Evolutionary conservation across 345 rosid genomes (phyloP).

Genomic region (Lepidium aucheri): DNA sequence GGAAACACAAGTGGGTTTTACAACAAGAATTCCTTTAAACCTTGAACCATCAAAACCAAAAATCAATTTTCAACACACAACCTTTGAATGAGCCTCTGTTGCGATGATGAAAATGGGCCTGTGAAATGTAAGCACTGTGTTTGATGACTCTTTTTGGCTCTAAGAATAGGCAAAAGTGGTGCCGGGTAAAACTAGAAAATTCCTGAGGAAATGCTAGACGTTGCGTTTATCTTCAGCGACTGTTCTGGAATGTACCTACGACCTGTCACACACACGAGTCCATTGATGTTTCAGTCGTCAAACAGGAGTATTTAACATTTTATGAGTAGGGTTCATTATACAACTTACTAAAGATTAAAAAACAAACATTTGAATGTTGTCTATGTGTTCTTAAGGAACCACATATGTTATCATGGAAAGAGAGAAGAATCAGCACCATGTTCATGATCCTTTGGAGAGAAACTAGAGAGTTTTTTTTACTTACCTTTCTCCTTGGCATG

Average conservation of each 20-base stretch:
- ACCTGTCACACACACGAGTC: constrained; percentile 43
- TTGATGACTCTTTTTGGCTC: constrained; percentile 3
- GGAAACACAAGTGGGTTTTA: constrained; percentile 15
- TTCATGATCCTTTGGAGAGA: background rate
- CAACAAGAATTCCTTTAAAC: constrained; percentile 18
- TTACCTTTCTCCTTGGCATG: constrained; percentile 93
- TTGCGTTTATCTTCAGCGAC: constrained; percentile 84
- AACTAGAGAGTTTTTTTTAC: background rate
- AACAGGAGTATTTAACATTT: background rate
- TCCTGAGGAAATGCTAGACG: constrained; percentile 75
- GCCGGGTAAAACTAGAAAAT: constrained; percentile 33
- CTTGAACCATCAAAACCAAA: constrained; percentile 9
- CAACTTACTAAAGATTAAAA: background rate
- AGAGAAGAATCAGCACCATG: background rate
- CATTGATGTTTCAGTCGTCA: background rate
- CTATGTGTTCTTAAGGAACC: background rate
- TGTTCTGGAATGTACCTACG: constrained; percentile 78
- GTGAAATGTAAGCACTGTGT: constrained; percentile 8
- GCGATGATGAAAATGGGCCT: constrained; percentile 4
- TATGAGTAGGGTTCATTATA: background rate
- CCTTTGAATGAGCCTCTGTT: background rate
- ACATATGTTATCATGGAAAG: background rate
- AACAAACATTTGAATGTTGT: background rate
- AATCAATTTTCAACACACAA: constrained; percentile 3
- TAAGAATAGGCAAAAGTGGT: constrained; percentile 10